Evolutionary conservation across 768 basidiomycete species (phyloP).

Genomic region (Tricholoma furcatifolium): DNA sequence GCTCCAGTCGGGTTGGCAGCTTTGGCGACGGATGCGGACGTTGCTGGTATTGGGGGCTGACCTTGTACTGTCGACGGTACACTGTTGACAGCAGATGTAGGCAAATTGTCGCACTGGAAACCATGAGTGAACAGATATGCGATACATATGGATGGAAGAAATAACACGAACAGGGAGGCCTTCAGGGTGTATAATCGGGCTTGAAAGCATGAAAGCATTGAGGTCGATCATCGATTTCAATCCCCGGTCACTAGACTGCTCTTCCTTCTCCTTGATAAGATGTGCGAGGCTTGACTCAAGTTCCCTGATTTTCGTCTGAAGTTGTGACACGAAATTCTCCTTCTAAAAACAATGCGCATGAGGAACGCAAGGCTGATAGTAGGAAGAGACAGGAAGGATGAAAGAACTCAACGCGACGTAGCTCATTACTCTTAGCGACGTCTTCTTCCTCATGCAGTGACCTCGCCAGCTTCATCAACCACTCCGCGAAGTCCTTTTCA

Average conservation of each 20-base stretch:
- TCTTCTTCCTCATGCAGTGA: constrained; percentile 51
- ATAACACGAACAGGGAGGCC: neutral
- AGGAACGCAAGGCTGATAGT: neutral
- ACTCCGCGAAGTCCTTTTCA: constrained; percentile 49
- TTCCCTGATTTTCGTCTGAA: constrained; percentile 42
- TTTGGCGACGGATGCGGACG: neutral
- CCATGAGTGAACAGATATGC: neutral
- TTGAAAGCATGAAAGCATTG: constrained; percentile 37
- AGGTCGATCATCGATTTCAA: constrained; percentile 39
- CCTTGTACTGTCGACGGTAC: too few species aligned
- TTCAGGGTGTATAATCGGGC: constrained; percentile 19
- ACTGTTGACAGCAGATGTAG: too few species aligned
- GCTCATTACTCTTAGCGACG: constrained; percentile 54
- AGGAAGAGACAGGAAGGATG: neutral
- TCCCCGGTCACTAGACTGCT: constrained; percentile 19
- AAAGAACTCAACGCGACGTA: constrained; percentile 41
- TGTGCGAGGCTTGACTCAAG: constrained; percentile 48
- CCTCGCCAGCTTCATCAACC: constrained; percentile 42
- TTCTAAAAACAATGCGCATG: constrained; percentile 2
- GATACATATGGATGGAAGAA: neutral
- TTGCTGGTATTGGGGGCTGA: too few species aligned
- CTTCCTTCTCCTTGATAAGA: constrained; percentile 37
- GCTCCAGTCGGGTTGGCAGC: neutral
- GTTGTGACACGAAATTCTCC: constrained; percentile 42
- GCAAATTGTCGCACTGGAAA: too few species aligned